Percentiles rank a stretch among this genome's conserved stretches.
Evolutionary conservation across 495 filamentous ascomycete genomes (phyloP).

Genomic region (Tuber magnatum): DNA sequence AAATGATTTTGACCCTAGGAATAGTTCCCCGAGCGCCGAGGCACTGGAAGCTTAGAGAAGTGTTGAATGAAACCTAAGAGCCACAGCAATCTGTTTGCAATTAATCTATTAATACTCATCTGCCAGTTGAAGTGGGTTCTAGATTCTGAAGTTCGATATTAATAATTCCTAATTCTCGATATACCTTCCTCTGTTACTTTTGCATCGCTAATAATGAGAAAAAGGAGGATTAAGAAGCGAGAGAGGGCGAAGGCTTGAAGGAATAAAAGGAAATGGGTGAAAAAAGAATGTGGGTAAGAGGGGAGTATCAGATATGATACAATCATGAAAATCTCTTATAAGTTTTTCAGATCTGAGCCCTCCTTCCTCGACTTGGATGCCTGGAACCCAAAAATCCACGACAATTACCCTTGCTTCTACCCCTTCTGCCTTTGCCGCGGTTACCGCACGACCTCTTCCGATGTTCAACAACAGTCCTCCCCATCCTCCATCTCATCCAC

Average conservation of each 20-base stretch:
- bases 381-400: neutral
- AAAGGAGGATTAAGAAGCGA: neutral
- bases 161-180: neutral
- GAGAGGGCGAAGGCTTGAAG: neutral
- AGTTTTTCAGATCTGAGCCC: neutral
- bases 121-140: neutral
- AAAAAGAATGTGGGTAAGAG: neutral
- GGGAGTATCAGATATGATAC: neutral
- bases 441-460: no score
- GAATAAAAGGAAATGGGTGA: neutral
- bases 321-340: neutral
- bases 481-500: slow-evolving; percentile 40
- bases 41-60: neutral
- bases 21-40: neutral
- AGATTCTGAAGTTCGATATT: neutral
- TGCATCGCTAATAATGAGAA: neutral
- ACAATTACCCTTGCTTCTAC: neutral
- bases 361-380: neutral
- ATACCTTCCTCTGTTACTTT: neutral
- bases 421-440: neutral
- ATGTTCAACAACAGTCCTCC: slow-evolving; percentile 2
- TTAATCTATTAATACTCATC: neutral
- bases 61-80: neutral
- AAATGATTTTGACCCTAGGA: neutral
- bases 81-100: neutral